A percentile compares a stretch with the other conserved stretches of the same genome.
Evolutionary conservation across 306 rosid genomes (phyloP).

Genomic region (Nissolia schottii): DNA sequence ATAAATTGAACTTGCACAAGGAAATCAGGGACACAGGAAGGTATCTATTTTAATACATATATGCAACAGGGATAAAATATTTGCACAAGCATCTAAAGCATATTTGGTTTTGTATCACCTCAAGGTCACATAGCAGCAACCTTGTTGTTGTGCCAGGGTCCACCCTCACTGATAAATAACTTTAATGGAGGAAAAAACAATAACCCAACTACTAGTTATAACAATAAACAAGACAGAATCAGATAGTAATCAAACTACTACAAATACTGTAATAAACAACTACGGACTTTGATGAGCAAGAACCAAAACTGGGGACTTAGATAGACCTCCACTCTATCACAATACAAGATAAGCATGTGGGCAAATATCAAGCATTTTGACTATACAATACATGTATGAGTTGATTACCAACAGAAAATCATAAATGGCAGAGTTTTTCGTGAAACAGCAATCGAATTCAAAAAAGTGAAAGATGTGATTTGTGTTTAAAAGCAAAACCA

Average conservation of each 20-base stretch:
- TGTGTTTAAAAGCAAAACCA: too few relatives aligned
- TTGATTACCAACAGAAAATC: constrained; percentile 6
- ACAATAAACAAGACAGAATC: constrained; percentile 1
- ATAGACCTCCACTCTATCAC: neutral
- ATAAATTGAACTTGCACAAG: neutral
- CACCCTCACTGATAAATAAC: too few relatives aligned
- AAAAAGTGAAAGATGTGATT: too few relatives aligned
- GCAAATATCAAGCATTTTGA: constrained; percentile 15
- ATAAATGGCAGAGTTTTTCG: too few relatives aligned
- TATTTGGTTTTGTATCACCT: neutral
- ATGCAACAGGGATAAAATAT: neutral
- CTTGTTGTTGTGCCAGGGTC: neutral
- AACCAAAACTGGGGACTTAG: neutral
- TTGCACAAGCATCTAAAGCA: neutral
- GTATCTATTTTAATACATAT: neutral
- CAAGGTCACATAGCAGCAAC: constrained; percentile 1
- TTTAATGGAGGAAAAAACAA: constrained; percentile 4
- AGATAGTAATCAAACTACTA: neutral
- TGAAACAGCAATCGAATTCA: too few relatives aligned
- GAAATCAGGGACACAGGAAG: constrained; percentile 1
- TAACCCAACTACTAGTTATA: neutral
- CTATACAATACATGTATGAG: neutral
- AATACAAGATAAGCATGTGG: too few relatives aligned
- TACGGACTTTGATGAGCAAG: neutral
- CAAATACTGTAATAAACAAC: neutral